Conservation (phyloP, 768 basidiomycete species). For the Dacryopinax spathularia region DNA sequence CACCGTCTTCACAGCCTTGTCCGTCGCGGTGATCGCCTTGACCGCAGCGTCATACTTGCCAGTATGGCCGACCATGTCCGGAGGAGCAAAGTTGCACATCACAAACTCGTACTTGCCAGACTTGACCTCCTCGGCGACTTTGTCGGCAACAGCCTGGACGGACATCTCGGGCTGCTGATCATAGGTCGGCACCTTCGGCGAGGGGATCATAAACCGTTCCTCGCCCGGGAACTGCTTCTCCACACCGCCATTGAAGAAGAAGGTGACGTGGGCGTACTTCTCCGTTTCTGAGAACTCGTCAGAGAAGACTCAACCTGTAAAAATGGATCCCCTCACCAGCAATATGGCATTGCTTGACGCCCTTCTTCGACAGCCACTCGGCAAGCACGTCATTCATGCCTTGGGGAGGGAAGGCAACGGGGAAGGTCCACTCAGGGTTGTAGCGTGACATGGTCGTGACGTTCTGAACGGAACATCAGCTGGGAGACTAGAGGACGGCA, state of each 20-base stretch:
- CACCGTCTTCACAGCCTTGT: conserved; percentile 75
- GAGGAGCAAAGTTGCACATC: conserved; percentile 97
- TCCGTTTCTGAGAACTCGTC: conserved; percentile 54
- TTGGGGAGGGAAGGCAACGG: conserved; percentile 85
- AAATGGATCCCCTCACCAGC: conserved; percentile 39
- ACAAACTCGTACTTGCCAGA: conserved; percentile 65
- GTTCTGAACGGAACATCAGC: conserved; percentile 30
- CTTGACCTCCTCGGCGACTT: conserved; percentile 75
- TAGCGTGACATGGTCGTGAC: conserved; percentile 92
- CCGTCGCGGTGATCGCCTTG: conserved; percentile 73
- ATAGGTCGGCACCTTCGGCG: conserved; percentile 89
- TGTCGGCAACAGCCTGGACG: conserved; percentile 74
- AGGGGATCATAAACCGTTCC: conserved; percentile 75
- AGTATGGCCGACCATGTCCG: conserved; percentile 96
- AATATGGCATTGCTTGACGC: conserved; percentile 73
- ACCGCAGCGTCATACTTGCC: conserved; percentile 86
- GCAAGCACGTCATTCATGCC: conserved; percentile 89
- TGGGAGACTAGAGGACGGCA: neutral
- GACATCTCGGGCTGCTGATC: conserved; percentile 85
- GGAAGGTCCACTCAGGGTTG: conserved; percentile 81
- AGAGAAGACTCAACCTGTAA: neutral
- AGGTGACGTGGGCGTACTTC: conserved; percentile 94
- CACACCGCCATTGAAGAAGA: conserved; percentile 95
- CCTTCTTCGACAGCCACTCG: conserved; percentile 73
- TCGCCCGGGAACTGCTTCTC: conserved; percentile 81